Evolutionary conservation across 2,329 filamentous ascomycete genomes (phyloP).

Genomic region (Cladosporium sp.): DNA sequence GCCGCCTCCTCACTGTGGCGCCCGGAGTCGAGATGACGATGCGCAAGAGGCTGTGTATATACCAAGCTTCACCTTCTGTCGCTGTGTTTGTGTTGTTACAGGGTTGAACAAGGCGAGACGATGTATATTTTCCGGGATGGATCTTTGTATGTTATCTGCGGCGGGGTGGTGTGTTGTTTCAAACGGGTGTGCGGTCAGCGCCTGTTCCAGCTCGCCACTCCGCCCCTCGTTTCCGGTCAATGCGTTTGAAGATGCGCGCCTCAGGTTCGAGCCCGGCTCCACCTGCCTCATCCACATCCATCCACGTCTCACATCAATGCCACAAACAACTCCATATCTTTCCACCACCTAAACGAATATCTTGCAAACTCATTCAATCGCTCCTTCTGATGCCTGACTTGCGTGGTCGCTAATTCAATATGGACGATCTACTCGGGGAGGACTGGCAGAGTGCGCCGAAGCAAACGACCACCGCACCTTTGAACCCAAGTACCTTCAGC

Average conservation of each 20-base stretch:
- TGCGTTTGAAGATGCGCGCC: not conserved
- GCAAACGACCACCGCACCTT: constrained; percentile 20
- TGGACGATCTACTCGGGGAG: constrained; percentile 48
- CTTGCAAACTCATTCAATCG: not conserved
- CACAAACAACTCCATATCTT: not conserved
- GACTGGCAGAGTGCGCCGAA: constrained; percentile 40
- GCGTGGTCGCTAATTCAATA: constrained; percentile 18
- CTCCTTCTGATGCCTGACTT: not conserved
- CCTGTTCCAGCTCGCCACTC: not conserved
- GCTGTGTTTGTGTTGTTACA: not conserved
- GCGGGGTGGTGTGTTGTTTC: not conserved
- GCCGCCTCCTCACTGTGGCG: constrained; percentile 11
- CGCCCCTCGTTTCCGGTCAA: constrained; percentile 7
- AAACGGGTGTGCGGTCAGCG: not conserved
- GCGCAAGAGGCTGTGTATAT: not conserved
- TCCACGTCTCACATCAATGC: not conserved
- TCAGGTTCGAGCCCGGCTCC: not conserved
- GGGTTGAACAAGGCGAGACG: not conserved
- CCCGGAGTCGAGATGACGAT: not conserved
- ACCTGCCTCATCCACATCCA: not conserved
- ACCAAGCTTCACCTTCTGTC: not conserved
- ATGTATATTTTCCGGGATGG: not conserved
- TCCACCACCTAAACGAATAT: not conserved
- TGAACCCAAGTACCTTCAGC: constrained; percentile 24
- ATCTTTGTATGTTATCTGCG: not conserved